Evolutionary conservation across 2,329 filamentous ascomycete species (phyloP), one percentile per base, ranked within the genome.

Genomic region (Celoporthe dispersa): DNA sequence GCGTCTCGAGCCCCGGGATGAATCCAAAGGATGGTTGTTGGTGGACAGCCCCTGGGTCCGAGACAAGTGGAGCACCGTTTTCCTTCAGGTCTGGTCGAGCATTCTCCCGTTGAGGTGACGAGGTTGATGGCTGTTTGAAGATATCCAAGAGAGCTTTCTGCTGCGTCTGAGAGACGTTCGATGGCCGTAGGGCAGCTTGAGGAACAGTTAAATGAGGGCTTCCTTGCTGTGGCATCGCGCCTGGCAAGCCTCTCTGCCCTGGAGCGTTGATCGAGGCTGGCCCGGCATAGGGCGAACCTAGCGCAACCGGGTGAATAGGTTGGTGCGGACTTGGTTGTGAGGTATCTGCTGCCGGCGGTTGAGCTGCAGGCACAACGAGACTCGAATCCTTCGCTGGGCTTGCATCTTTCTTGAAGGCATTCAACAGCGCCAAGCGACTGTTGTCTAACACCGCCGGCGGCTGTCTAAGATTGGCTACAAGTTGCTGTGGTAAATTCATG

Each of bases 81-180:
- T 61, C 61, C 67, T 72, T 69, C 51, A 69, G 48, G 12, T 68
- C 64, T 39, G 63, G 48, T 19, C 64, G 64, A 59, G 37, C 19
- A 33, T 48, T 48, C 16, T 67, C 64, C 0, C 14, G 25, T 35
- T 37, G 73, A 5, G 77, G 74, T 22, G 76, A 74, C 2, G 73
- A 70, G 3, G 77, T 70, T 37, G 76, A 77, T 14, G 77, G 73
- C 72, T 83, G 83, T 71, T 86, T 87, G 77, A 89, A 88, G 80
- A 88, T 86, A 31, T 81, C 84, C 19, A 88, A 78, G 28, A 88
- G 78, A 9, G 84, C 80, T 25, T 81, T 83, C 31, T 85, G 83
- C 72, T 88, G 86, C 48, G 78, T 76, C 62, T 81, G 80, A 37
- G 80, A 77, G 39, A 74, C 70, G 25, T 75, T 72, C 16, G 69